phyloP scores from a whole-genome alignment of 768 basidiomycete genomes.

The Tricholoma sp. region DNA sequence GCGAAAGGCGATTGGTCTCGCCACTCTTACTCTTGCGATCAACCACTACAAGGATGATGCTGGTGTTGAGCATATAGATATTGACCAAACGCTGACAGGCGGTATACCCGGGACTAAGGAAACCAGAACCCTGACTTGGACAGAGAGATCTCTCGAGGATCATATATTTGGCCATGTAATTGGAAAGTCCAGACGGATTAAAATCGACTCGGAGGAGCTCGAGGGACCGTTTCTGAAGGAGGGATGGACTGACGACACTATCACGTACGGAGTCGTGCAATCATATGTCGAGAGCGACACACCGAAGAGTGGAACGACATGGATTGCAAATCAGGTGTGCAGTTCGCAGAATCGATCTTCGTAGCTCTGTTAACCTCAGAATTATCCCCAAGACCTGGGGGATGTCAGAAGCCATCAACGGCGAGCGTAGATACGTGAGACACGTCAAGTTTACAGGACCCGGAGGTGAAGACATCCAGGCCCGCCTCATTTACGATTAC shows the following conservation, averaged over 20 bases:
- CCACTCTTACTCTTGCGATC: slow-evolving; percentile 53
- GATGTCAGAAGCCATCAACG: slow-evolving; percentile 47
- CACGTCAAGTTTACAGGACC: slow-evolving; percentile 63
- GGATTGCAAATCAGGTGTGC: slow-evolving; percentile 62
- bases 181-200: slow-evolving; percentile 48
- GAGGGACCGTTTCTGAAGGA: slow-evolving; percentile 39
- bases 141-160: slow-evolving; percentile 48
- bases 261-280: slow-evolving; percentile 40
- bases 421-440: slow-evolving; percentile 55
- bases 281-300: slow-evolving; percentile 55
- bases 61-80: slow-evolving; percentile 59
- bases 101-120: slow-evolving; percentile 57
- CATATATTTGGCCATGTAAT: slow-evolving; percentile 56
- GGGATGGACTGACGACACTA: slow-evolving; percentile 36
- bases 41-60: slow-evolving; percentile 61
- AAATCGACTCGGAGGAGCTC: slow-evolving; percentile 34
- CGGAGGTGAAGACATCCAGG: slow-evolving; percentile 48
- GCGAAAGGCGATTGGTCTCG: slow-evolving; percentile 53
- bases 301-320: slow-evolving; percentile 50
- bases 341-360: background rate
- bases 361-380: background rate
- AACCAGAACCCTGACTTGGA: slow-evolving; percentile 52
- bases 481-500: slow-evolving; percentile 63
- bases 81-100: slow-evolving; percentile 60
- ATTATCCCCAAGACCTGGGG: slow-evolving; percentile 50